Conservation (phyloP, 2,329 filamentous ascomycete species). For the Cadophora gregata region DNA sequence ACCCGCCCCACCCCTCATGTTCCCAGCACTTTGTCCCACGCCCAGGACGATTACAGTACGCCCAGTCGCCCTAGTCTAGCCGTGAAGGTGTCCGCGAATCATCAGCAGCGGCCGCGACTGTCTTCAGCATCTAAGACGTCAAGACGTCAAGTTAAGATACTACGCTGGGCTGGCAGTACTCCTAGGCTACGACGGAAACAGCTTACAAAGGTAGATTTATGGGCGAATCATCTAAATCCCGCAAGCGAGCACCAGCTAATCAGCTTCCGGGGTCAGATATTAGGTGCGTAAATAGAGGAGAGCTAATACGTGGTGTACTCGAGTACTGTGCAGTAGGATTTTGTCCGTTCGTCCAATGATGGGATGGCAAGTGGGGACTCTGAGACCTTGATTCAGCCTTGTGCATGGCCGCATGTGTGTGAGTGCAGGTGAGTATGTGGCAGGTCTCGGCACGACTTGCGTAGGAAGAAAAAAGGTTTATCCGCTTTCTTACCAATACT, state of each 20-base stretch:
- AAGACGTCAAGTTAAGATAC: background rate
- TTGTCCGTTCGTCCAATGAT: background rate
- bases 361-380: background rate
- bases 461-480: background rate
- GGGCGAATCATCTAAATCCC: slow-evolving; percentile 6
- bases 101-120: too few relatives aligned
- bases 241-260: background rate
- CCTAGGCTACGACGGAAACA: background rate
- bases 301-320: background rate
- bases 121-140: too few relatives aligned
- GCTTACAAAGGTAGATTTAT: background rate
- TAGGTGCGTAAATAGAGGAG: background rate
- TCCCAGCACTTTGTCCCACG: background rate
- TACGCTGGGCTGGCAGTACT: too few relatives aligned
- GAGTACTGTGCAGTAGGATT: background rate
- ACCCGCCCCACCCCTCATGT: slow-evolving; percentile 6
- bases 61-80: background rate
- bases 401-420: background rate
- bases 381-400: slow-evolving; percentile 12
- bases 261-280: background rate
- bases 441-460: background rate
- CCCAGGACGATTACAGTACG: background rate
- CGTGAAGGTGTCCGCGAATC: background rate
- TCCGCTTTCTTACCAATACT: too few relatives aligned
- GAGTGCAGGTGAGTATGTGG: background rate